Base-by-base conservation (phyloP, 163 green algal species). In the Coccomyxa subellipsoidea region DNA sequence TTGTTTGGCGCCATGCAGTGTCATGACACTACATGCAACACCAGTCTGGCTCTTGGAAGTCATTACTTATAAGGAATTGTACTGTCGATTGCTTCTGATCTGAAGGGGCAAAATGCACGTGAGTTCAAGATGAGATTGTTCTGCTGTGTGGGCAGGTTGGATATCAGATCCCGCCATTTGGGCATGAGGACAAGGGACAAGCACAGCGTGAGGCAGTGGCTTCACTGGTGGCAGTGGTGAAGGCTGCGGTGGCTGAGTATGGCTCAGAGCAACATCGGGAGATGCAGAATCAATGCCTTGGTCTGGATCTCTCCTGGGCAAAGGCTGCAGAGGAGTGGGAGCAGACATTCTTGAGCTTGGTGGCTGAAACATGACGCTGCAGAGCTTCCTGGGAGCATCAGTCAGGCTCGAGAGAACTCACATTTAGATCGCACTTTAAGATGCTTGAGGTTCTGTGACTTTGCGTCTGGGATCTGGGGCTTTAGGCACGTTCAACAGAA, bases 281-380 rank as follows among this genome's bases (percentile, higher is more conserved):
- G 6, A 53, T 87, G 69, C 88, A 90, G 70, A 32, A 81, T 59
- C 59, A 35, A 10, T 88, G 88, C 87, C 94, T 96, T 90, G 76
- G 72, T 6, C 73, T 79, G 21, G 92, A 96, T 39, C 81, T 93
- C 25, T 94, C 89, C 1, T 96, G 93, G 93, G 84, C 79, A 31
- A 38, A 76, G 10, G 84, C 93, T n/a, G 90, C 88, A 18, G 82
- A 70, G 23, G 40, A 91, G 37, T 96, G 93, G 93, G 88, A 96
- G 83, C 71, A 86, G 35, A 54, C 84, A 53, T 72, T 93, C 76
- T 15, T 47, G 35, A 10, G 23, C 29, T 40, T 85, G 53, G 66
- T 35, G n/a, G n/a, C n/a, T n/a, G n/a, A n/a, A n/a, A n/a, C n/a
- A n/a, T n/a, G n/a, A n/a, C n/a, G n/a, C n/a, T n/a, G n/a, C n/a